These are phyloP conservation scores for Blastocrithidia nonstop DNA, from an alignment of 208 protist species.

Conservation along the genomic window DNA sequence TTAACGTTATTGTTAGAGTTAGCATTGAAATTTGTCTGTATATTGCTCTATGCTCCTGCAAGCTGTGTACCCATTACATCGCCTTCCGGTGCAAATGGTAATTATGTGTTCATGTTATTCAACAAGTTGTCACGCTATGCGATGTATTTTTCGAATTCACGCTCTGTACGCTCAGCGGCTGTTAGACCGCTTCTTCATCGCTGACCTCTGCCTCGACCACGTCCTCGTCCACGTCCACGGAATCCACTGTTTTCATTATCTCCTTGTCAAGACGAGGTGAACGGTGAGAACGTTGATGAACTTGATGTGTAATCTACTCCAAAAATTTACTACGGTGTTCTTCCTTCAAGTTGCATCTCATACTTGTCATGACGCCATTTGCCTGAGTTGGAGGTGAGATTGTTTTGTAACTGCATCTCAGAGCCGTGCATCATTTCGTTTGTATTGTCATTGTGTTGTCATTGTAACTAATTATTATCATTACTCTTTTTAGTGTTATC, in stretches of 20 bases:
- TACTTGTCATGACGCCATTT: conserved; percentile 75
- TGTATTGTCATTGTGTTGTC: too few species aligned
- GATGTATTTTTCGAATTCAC: conserved; percentile 37
- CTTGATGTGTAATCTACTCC: too few species aligned
- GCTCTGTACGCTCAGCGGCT: conserved; percentile 15
- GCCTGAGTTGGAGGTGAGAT: too few species aligned
- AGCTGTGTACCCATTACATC: background rate
- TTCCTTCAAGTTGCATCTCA: conserved; percentile 30
- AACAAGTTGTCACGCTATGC: conserved; percentile 15
- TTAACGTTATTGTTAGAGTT: conserved; percentile 1
- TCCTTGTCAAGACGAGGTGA: conserved; percentile 48
- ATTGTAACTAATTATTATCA: background rate
- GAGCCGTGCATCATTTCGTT: too few species aligned
- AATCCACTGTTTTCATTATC: conserved; percentile 12
- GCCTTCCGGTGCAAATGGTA: background rate
- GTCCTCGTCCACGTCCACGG: conserved; percentile 15
- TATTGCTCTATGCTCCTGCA: background rate
- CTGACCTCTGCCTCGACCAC: conserved; percentile 12
- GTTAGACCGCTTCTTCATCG: conserved; percentile 6
- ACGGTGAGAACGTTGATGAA: too few species aligned
- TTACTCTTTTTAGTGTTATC: conserved; percentile 1
- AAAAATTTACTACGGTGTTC: too few species aligned
- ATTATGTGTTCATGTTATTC: background rate
- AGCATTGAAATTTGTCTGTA: background rate
- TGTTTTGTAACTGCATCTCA: too few species aligned